Percentiles rank a stretch among this genome's conserved stretches.
phyloP scores from a whole-genome alignment of 2,329 filamentous ascomycete species.

The Colletotrichum noveboracense region DNA sequence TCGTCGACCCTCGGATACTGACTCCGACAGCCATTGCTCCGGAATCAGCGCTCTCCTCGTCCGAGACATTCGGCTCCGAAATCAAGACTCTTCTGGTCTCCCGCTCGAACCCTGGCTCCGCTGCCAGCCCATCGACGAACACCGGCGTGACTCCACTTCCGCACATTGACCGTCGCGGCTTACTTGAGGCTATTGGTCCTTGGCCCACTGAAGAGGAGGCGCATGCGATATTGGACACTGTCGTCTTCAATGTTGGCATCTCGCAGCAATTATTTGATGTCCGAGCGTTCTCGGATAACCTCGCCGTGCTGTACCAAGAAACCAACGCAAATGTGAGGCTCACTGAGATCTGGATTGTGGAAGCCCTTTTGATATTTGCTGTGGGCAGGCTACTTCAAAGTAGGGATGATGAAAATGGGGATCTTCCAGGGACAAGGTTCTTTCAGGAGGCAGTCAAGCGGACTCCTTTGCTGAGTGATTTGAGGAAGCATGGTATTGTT shows the following conservation, averaged over 20 bases:
- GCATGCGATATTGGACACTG: neutral
- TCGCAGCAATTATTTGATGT: slow-evolving; percentile 19
- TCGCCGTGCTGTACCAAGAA: neutral
- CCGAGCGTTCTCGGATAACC: slow-evolving; percentile 13
- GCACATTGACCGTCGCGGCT: neutral
- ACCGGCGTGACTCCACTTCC: neutral
- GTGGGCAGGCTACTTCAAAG: neutral
- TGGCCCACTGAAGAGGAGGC: slow-evolving; percentile 13
- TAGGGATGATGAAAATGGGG: neutral
- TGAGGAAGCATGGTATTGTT: neutral
- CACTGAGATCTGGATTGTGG: neutral
- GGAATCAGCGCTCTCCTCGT: neutral
- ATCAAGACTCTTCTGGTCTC: neutral
- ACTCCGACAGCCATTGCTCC: neutral
- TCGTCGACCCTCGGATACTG: neutral
- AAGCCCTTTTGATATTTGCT: slow-evolving; percentile 4
- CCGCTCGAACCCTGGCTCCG: neutral
- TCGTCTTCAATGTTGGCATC: slow-evolving; percentile 7
- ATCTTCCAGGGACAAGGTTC: neutral
- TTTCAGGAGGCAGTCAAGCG: neutral
- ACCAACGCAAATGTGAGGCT: neutral
- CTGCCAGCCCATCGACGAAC: neutral
- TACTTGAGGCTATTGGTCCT: neutral
- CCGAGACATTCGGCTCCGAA: slow-evolving; percentile 1
- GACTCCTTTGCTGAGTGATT: neutral